phyloP scores from a whole-genome alignment of 2,329 filamentous ascomycete genomes.

The Pestalotiopsis fici region DNA sequence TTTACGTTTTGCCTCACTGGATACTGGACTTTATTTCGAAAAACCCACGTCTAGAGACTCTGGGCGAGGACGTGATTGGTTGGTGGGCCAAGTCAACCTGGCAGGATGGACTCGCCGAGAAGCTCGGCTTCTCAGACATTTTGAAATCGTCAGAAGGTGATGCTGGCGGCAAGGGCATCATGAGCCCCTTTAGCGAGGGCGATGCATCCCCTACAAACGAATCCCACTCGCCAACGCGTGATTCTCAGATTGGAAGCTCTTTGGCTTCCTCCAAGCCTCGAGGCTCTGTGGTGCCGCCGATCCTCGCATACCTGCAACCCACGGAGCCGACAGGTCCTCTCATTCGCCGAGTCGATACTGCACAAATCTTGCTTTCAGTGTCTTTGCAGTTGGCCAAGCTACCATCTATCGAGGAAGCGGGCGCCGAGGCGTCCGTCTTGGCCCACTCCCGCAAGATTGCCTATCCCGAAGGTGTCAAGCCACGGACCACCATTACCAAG shows the following conservation, averaged over 20 bases:
- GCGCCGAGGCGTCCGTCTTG: constrained; percentile 66
- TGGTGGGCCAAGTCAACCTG: constrained; percentile 96
- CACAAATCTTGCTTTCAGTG: constrained; percentile 76
- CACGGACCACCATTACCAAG: constrained; percentile 78
- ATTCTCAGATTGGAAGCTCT: constrained; percentile 20
- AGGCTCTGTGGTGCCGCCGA: constrained; percentile 58
- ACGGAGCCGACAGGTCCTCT: constrained; percentile 57
- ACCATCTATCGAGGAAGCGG: constrained; percentile 66
- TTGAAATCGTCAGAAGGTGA: constrained; percentile 50
- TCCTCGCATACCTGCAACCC: constrained; percentile 82
- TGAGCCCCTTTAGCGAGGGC: constrained; percentile 7
- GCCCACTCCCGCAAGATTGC: constrained; percentile 80
- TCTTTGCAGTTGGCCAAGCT: constrained; percentile 88
- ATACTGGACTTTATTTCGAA: constrained; percentile 78
- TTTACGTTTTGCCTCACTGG: constrained; percentile 94
- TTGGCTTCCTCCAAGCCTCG: constrained; percentile 22
- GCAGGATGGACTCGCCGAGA: constrained; percentile 79
- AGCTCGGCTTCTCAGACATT: constrained; percentile 71
- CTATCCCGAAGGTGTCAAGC: constrained; percentile 79
- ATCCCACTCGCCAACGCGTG: constrained; percentile 15
- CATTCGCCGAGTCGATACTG: constrained; percentile 86
- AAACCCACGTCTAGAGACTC: constrained; percentile 82
- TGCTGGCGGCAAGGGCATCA: constrained; percentile 7
- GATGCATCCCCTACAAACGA: constrained; percentile 14
- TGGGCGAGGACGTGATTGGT: constrained; percentile 88